These are phyloP conservation scores for Dactylellina drechsleri DNA, from an alignment of 2,329 filamentous ascomycete genomes.

Conservation along the genomic window DNA sequence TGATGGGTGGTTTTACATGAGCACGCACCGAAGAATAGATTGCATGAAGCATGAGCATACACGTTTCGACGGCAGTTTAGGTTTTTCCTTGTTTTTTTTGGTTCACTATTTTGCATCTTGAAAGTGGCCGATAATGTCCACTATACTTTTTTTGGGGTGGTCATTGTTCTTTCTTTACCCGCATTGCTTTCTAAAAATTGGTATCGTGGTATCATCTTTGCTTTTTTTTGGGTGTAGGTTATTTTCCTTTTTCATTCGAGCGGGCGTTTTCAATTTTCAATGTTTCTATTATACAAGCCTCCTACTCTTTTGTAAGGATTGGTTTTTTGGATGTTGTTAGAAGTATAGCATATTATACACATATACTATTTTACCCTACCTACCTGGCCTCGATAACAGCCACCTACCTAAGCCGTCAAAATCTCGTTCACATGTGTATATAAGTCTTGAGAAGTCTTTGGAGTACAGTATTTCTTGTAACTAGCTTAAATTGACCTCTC, in stretches of 20 bases:
- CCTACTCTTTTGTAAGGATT: conserved; percentile 1
- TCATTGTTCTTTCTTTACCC: not conserved
- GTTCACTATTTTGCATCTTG: conserved; percentile 4
- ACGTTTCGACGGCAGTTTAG: conserved; percentile 25
- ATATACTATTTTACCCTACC: not conserved
- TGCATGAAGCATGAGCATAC: conserved; percentile 15
- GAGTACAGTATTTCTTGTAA: too few relatives aligned
- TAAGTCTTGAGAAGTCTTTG: too few relatives aligned
- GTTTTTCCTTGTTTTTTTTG: conserved; percentile 2
- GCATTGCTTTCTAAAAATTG: conserved; percentile 17
- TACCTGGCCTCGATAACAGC: too few relatives aligned
- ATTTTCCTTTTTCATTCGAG: conserved; percentile 15
- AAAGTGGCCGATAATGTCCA: conserved; percentile 30
- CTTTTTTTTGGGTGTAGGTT: not conserved
- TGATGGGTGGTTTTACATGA: conserved; percentile 5
- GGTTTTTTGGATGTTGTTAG: conserved; percentile 7
- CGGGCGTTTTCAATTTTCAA: conserved; percentile 40
- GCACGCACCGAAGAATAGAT: conserved; percentile 18
- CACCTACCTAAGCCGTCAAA: too few relatives aligned
- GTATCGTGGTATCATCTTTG: conserved; percentile 9
- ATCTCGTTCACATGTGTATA: too few relatives aligned
- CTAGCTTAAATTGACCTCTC: too few relatives aligned
- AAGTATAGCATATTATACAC: conserved; percentile 1
- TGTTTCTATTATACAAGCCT: not conserved
- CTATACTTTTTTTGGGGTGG: not conserved